These are phyloP conservation scores for Plectranthus barbatus DNA, from an alignment of 257 asterid species.

Conservation along the genomic window DNA sequence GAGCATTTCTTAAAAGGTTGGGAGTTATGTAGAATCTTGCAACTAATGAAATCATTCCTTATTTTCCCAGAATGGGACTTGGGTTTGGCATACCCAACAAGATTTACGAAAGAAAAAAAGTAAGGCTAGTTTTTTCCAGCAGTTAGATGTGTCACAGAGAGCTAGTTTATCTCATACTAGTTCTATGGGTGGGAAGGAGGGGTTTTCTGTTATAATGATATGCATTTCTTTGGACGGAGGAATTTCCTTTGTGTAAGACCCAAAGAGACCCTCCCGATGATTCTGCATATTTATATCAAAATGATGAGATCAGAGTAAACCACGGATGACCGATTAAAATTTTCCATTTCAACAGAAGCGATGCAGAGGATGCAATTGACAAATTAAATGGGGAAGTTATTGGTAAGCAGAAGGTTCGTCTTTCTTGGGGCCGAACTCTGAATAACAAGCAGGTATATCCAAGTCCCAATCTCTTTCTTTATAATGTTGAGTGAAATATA, in stretches of 20 bases:
- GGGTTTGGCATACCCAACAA: too few relatives aligned
- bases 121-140: too few relatives aligned
- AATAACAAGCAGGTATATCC: slow-evolving; percentile 39
- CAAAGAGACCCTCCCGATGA: not conserved
- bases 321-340: not conserved
- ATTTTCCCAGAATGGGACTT: too few relatives aligned
- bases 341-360: slow-evolving; percentile 29
- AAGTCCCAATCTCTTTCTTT: not conserved
- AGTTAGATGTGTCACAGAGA: too few relatives aligned
- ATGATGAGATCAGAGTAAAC: not conserved
- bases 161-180: too few relatives aligned
- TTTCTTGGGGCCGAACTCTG: slow-evolving; percentile 57
- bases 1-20: too few relatives aligned
- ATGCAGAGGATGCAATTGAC: slow-evolving; percentile 51
- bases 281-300: not conserved
- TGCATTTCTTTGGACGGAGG: too few relatives aligned
- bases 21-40: too few relatives aligned
- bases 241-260: not conserved
- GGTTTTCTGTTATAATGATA: too few relatives aligned
- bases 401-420: slow-evolving; percentile 62
- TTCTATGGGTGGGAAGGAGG: too few relatives aligned
- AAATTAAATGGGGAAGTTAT: slow-evolving; percentile 41
- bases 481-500: not conserved
- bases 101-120: too few relatives aligned
- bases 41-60: too few relatives aligned